Evolutionary conservation across 2,329 filamentous ascomycete genomes (phyloP).

Genomic region (Xylariales sp.): DNA sequence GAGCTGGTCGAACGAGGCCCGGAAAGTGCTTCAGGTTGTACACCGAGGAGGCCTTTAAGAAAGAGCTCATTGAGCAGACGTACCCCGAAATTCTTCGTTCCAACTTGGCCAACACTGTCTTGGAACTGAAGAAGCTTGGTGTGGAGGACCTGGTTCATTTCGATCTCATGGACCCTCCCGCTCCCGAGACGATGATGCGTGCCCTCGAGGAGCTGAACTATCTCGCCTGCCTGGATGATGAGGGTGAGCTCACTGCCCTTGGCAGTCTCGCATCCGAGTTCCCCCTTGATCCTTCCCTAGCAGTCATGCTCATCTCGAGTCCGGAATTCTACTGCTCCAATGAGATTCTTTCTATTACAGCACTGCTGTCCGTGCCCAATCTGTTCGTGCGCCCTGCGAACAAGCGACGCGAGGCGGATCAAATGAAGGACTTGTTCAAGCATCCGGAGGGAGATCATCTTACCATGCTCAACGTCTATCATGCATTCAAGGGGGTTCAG

Average conservation of each 20-base stretch:
- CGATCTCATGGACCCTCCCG: conserved; percentile 96
- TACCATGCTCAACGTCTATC: conserved; percentile 94
- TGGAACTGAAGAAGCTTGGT: conserved; percentile 96
- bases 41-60: conserved; percentile 93
- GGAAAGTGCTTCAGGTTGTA: conserved; percentile 98
- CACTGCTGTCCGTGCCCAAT: conserved; percentile 89
- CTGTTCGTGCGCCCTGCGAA: conserved; percentile 85
- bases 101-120: conserved; percentile 88
- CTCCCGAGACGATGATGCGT: conserved; percentile 97
- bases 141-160: conserved; percentile 96
- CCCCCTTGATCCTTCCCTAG: conserved; percentile 86
- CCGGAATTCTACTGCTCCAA: conserved; percentile 99
- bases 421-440: conserved; percentile 93
- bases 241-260: conserved; percentile 83
- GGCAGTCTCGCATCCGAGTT: conserved; percentile 90
- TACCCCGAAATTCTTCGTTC: conserved; percentile 94
- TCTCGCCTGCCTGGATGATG: conserved; percentile 90
- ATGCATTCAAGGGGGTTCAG: conserved; percentile 82
- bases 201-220: conserved; percentile 97
- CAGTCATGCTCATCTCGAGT: conserved; percentile 96
- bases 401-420: conserved; percentile 85
- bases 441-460: conserved; percentile 93
- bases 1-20: conserved; percentile 96
- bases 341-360: conserved; percentile 92
- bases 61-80: conserved; percentile 95